phyloP scores from a whole-genome alignment of 345 rosid species.

The Eucalyptus sp. region DNA sequence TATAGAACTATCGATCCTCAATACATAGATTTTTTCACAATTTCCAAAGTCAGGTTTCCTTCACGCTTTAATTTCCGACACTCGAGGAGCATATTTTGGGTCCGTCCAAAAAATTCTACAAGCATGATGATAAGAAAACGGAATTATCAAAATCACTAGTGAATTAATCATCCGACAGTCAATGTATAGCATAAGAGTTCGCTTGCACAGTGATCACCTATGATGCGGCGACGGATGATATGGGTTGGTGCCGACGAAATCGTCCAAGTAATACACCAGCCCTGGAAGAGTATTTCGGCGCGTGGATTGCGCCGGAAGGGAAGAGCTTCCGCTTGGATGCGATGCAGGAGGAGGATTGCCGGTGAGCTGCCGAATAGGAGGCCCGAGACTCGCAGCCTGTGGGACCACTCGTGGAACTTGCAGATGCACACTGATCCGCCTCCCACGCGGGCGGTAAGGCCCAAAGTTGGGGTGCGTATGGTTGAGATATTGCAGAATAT shows the following conservation, averaged over 20 bases:
- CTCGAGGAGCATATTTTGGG: background rate
- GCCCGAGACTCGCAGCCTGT: background rate
- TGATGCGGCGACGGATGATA: background rate
- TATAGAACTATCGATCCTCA: background rate
- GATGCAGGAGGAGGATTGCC: background rate
- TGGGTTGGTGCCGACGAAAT: background rate
- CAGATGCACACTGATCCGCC: background rate
- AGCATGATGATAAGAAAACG: background rate
- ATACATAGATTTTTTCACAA: background rate
- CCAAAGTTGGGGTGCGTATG: background rate
- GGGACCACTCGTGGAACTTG: background rate
- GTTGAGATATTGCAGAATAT: background rate
- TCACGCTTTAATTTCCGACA: background rate
- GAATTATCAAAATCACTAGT: background rate
- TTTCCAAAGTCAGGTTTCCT: background rate
- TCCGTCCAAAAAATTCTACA: background rate
- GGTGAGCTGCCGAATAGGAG: background rate
- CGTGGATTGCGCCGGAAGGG: background rate
- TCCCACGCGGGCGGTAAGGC: background rate
- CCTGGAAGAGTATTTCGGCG: background rate
- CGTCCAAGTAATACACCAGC: background rate
- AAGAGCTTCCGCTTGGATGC: background rate
- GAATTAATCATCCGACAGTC: background rate
- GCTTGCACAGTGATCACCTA: background rate
- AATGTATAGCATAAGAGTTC: background rate